Conservation (phyloP, 176 grass and related monocot species). For the Bothriochloa decipiens region DNA sequence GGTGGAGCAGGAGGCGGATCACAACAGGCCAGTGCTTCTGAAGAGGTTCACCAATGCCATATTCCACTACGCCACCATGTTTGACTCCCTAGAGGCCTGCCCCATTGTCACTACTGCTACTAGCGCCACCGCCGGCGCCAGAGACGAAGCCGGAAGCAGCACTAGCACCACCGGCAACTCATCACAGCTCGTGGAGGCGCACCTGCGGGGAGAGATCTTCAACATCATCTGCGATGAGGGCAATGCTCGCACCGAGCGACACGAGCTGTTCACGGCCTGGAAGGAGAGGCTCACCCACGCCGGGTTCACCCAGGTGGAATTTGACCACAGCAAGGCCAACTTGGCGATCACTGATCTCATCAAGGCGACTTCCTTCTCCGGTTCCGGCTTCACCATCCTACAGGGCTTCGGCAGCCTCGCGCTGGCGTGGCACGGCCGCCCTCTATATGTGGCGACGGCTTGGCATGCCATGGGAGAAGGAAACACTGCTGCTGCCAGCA, state of each 20-base stretch:
- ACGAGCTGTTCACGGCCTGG: constrained; percentile 63
- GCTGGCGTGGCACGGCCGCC: constrained; percentile 57
- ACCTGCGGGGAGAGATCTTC: constrained; percentile 69
- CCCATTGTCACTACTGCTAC: neutral
- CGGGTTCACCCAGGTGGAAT: constrained; percentile 53
- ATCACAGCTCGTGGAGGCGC: constrained; percentile 42
- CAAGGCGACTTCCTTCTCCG: constrained; percentile 22
- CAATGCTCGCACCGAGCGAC: constrained; percentile 58
- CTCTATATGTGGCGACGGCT: constrained; percentile 61
- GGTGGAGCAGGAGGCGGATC: constrained; percentile 79
- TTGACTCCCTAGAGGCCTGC: constrained; percentile 69
- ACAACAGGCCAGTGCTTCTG: constrained; percentile 55
- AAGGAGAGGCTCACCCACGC: constrained; percentile 34
- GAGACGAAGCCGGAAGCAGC: neutral
- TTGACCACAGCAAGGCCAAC: constrained; percentile 41
- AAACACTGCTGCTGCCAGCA: neutral
- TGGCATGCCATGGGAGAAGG: constrained; percentile 36
- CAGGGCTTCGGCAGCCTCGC: constrained; percentile 60
- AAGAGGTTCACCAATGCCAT: constrained; percentile 75
- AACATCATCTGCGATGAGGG: constrained; percentile 81
- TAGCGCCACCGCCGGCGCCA: neutral
- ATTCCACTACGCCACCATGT: constrained; percentile 77
- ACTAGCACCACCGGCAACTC: neutral
- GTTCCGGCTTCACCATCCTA: constrained; percentile 54
- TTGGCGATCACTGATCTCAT: constrained; percentile 56